Conservation (phyloP, 2,329 filamentous ascomycete species). For the Pseudocercospora macadamiae region DNA sequence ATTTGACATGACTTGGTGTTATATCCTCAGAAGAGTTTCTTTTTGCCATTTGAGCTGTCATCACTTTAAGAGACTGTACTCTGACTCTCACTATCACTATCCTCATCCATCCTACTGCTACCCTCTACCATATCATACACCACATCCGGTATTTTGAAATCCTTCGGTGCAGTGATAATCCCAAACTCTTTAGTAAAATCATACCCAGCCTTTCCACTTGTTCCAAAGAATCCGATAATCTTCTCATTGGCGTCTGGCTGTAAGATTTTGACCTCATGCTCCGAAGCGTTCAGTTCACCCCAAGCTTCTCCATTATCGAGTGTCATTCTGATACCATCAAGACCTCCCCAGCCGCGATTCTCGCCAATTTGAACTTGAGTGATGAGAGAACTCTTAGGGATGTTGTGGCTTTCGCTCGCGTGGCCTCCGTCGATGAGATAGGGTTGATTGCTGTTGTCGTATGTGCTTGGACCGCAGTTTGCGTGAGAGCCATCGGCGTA, state of each 20-base stretch:
- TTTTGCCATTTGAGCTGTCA: too few species aligned
- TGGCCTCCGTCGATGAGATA: constrained; percentile 40
- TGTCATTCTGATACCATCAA: constrained; percentile 38
- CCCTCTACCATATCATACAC: constrained; percentile 49
- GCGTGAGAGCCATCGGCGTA: constrained; percentile 49
- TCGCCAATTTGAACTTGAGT: constrained; percentile 38
- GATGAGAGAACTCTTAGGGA: constrained; percentile 37
- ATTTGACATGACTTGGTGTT: not conserved
- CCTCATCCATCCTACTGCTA: constrained; percentile 42
- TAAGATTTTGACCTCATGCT: constrained; percentile 29
- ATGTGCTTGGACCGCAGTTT: constrained; percentile 46
- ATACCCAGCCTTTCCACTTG: constrained; percentile 33
- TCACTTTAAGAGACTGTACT: constrained; percentile 5
- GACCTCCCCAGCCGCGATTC: constrained; percentile 9
- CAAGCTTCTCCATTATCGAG: constrained; percentile 36
- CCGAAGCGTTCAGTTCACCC: constrained; percentile 33
- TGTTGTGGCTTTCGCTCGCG: constrained; percentile 34
- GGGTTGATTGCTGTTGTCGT: constrained; percentile 29
- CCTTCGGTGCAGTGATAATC: constrained; percentile 50
- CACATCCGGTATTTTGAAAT: constrained; percentile 44
- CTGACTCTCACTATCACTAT: constrained; percentile 8
- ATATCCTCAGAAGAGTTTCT: not conserved
- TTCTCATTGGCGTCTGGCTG: constrained; percentile 41
- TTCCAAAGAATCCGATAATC: constrained; percentile 54
- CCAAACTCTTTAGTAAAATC: constrained; percentile 47